These are phyloP conservation scores for Acorus gramineus DNA, from an alignment of 106 monocot species.

Conservation along the genomic window DNA sequence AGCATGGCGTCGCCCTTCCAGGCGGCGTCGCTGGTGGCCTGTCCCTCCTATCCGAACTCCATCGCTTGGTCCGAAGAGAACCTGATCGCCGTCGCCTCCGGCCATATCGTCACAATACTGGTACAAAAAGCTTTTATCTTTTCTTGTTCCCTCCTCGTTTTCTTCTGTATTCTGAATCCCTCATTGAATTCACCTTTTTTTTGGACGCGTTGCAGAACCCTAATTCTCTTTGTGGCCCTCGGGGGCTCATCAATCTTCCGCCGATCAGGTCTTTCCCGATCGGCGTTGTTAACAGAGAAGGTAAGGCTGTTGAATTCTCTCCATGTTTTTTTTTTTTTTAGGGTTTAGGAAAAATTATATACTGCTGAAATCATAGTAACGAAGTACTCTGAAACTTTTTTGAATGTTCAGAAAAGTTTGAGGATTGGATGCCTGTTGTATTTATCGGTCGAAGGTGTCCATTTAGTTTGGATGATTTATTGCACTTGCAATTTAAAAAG, in stretches of 20 bases:
- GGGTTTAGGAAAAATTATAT: no score
- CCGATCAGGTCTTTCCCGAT: constrained; percentile 45
- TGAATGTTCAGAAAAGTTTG: no score
- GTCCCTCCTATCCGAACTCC: constrained; percentile 69
- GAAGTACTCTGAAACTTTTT: no score
- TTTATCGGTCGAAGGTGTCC: no score
- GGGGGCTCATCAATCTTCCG: constrained; percentile 55
- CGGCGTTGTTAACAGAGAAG: constrained; percentile 55
- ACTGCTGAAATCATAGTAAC: no score
- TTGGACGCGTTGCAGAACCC: constrained; percentile 50
- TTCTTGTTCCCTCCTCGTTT: not conserved
- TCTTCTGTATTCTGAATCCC: no score
- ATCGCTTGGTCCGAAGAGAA: constrained; percentile 87
- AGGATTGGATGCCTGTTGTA: no score
- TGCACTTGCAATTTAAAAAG: no score
- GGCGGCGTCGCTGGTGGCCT: constrained; percentile 45
- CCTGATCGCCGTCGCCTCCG: constrained; percentile 72
- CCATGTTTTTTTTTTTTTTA: not conserved
- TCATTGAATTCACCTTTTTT: not conserved
- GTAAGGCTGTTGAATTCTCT: constrained; percentile 13
- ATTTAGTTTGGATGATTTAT: no score
- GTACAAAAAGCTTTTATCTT: constrained; percentile 18
- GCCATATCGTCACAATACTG: constrained; percentile 71
- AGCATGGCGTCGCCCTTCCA: constrained; percentile 33
- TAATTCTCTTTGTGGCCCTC: constrained; percentile 35